These are phyloP conservation scores for Podaxis mareebaensis DNA, from an alignment of 768 basidiomycete genomes.

Conservation along the genomic window DNA sequence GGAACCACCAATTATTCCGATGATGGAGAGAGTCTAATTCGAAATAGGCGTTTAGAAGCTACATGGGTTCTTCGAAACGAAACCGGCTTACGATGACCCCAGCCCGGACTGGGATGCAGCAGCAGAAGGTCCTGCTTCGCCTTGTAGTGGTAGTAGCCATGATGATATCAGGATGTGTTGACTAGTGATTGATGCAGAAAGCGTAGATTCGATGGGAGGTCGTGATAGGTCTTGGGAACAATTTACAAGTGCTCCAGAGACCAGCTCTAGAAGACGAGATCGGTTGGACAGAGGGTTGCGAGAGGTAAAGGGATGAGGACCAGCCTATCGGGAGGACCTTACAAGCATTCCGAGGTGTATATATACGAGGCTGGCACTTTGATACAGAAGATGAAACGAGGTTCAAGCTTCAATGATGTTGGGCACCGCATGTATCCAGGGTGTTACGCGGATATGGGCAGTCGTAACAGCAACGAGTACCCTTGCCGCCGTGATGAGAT, in stretches of 20 bases:
- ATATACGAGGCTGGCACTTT: constrained; percentile 24
- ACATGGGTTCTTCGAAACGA: background rate
- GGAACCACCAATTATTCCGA: constrained; percentile 47
- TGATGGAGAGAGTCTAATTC: constrained; percentile 38
- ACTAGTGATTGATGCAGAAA: background rate
- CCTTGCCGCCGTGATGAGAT: background rate
- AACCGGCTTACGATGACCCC: constrained; percentile 43
- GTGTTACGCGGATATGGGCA: background rate
- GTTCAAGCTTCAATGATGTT: background rate
- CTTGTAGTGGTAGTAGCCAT: constrained; percentile 24
- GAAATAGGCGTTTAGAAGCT: background rate
- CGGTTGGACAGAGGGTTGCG: constrained; percentile 11
- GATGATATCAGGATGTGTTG: constrained; percentile 9
- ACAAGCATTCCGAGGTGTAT: constrained; percentile 28
- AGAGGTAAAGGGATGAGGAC: constrained; percentile 38
- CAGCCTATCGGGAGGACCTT: constrained; percentile 39
- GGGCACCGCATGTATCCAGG: background rate
- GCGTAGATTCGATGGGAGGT: constrained; percentile 10
- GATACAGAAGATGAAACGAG: constrained; percentile 5
- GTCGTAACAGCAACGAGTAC: background rate
- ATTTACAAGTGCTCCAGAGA: constrained; percentile 24
- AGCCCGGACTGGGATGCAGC: constrained; percentile 50
- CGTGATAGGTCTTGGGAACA: constrained; percentile 21
- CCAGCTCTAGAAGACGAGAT: constrained; percentile 29
- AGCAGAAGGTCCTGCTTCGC: constrained; percentile 47